Conservation (phyloP, 129 eudicot genomes). For the Rutidosis leptorrhynchoides region DNA sequence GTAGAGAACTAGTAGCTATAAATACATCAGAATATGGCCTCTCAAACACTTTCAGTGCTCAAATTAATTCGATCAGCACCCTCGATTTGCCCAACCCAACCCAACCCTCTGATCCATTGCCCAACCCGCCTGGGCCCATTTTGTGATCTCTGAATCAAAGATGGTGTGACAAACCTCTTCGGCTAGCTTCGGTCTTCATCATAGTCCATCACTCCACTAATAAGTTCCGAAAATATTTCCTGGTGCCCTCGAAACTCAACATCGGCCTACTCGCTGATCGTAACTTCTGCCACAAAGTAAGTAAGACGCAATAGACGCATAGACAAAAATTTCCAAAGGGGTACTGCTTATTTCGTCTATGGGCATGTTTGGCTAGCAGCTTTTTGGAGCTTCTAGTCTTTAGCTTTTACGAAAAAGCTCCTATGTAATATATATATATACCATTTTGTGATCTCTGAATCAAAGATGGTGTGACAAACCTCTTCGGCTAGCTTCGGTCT, state of each 20-base stretch:
- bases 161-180: constrained; percentile 29
- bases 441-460: constrained; percentile 7
- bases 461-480: constrained; percentile 26
- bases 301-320: constrained; percentile 38
- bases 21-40: constrained; percentile 1
- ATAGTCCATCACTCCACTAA: constrained; percentile 83
- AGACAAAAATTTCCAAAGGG: constrained; percentile 24
- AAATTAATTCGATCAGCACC: constrained; percentile 1
- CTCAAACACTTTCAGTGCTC: constrained; percentile 12
- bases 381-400: too few species aligned
- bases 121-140: background rate
- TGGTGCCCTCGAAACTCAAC: constrained; percentile 76
- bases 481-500: constrained; percentile 35
- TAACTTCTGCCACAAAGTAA: constrained; percentile 88
- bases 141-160: constrained; percentile 9
- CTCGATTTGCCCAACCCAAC: background rate
- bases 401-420: background rate
- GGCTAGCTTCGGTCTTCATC: constrained; percentile 42
- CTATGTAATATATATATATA: background rate
- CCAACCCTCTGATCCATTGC: constrained; percentile 7
- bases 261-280: constrained; percentile 84
- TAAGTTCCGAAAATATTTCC: constrained; percentile 72
- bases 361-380: too few species aligned
- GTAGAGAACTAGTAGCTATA: background rate
- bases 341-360: too few species aligned